Percentiles rank a stretch among this genome's conserved stretches.
These are phyloP conservation scores for Pichia nanzhaoensis DNA, from an alignment of 805 yeast genomes.

Conservation along the genomic window DNA sequence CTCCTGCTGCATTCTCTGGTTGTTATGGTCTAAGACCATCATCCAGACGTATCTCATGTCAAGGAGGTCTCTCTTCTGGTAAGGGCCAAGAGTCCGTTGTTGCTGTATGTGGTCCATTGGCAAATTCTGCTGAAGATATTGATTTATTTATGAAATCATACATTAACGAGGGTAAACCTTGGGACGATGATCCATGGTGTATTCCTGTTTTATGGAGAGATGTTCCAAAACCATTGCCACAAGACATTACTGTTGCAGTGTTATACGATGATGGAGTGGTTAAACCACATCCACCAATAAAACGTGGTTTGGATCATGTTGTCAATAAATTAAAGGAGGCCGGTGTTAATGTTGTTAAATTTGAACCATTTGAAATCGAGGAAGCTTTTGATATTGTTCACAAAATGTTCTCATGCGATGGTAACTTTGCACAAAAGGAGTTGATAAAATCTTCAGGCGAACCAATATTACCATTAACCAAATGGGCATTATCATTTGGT, in stretches of 20 bases:
- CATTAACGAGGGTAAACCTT: constrained; percentile 58
- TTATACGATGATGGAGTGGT: constrained; percentile 60
- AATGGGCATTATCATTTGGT: constrained; percentile 54
- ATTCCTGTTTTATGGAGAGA: constrained; percentile 49
- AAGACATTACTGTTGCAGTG: constrained; percentile 50
- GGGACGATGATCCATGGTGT: constrained; percentile 43
- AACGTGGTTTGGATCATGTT: constrained; percentile 47
- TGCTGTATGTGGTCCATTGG: constrained; percentile 64
- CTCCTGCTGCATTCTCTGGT: constrained; percentile 62
- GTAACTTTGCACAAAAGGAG: constrained; percentile 50
- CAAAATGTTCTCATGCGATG: constrained; percentile 58
- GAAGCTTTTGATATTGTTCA: constrained; percentile 55
- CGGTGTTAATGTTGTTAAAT: constrained; percentile 50
- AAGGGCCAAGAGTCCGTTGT: constrained; percentile 61
- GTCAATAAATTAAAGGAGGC: constrained; percentile 50
- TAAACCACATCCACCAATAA: constrained; percentile 60
- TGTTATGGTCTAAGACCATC: constrained; percentile 59
- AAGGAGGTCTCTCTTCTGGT: constrained; percentile 47
- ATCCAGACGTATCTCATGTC: constrained; percentile 42
- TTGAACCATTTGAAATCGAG: constrained; percentile 51
- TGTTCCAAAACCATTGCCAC: constrained; percentile 33
- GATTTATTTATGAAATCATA: constrained; percentile 61
- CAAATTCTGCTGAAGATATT: constrained; percentile 57
- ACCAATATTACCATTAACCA: constrained; percentile 57
- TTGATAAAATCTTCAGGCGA: constrained; percentile 58